Evolutionary conservation across 108 stramenopile genomes (phyloP).

Genomic region (Discostella pseudostelligera): DNA sequence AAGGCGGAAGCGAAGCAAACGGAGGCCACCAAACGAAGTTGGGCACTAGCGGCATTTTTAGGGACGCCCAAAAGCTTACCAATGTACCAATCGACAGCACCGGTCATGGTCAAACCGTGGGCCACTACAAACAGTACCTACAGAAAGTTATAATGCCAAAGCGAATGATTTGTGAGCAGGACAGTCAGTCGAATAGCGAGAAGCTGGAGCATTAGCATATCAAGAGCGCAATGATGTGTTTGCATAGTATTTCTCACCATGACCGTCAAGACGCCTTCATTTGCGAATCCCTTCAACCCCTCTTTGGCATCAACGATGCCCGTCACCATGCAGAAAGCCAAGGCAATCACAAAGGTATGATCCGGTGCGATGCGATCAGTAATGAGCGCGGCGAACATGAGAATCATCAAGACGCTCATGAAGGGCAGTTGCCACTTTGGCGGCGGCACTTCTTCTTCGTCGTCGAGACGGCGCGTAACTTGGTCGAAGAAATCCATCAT

Average conservation of each 20-base stretch:
- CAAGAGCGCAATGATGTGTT: neutral
- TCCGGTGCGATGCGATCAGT: conserved; percentile 66
- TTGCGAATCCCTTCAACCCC: conserved; percentile 78
- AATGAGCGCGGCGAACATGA: conserved; percentile 62
- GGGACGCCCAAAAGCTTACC: conserved; percentile 70
- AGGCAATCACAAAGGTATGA: conserved; percentile 54
- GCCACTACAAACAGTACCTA: conserved; percentile 67
- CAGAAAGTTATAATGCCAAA: no score
- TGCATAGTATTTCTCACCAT: conserved; percentile 35
- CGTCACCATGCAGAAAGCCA: conserved; percentile 68
- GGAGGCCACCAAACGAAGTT: conserved; percentile 53
- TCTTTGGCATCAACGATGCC: conserved; percentile 58
- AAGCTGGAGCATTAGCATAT: no score
- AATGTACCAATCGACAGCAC: conserved; percentile 82
- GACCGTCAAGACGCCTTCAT: conserved; percentile 80
- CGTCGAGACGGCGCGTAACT: neutral
- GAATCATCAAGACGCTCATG: conserved; percentile 49
- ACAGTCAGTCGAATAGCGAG: no score
- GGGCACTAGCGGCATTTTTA: conserved; percentile 54
- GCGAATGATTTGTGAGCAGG: no score
- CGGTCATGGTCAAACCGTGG: conserved; percentile 72
- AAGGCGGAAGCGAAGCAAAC: conserved; percentile 63
- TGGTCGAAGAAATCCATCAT: neutral
- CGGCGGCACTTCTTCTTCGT: neutral
- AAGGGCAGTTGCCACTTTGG: conserved; percentile 51